phyloP scores from a whole-genome alignment of 208 protist species.

The Leishmania mexicana region DNA sequence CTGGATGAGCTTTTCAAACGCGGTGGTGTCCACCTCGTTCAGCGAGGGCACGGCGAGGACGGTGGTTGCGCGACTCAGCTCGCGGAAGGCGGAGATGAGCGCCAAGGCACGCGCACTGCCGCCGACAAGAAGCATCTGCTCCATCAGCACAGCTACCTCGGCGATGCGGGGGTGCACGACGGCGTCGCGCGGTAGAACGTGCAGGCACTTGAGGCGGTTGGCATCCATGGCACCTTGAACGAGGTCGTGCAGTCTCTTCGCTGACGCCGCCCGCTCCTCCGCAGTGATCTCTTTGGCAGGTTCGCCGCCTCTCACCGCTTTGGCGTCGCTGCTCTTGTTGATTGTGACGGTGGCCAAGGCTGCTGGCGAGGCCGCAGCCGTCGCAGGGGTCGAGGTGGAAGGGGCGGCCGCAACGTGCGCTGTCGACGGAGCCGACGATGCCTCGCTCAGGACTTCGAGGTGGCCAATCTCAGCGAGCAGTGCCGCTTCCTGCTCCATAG shows the following conservation, averaged over 20 bases:
- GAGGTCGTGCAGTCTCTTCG: slow-evolving; percentile 22
- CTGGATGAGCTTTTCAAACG: slow-evolving; percentile 67
- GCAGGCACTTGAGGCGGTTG: slow-evolving; percentile 22
- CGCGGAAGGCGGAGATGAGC: slow-evolving; percentile 63
- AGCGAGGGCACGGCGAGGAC: slow-evolving; percentile 48
- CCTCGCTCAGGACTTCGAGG: slow-evolving; percentile 13
- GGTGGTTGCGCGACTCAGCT: slow-evolving; percentile 57
- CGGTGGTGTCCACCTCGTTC: slow-evolving; percentile 44
- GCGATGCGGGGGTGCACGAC: slow-evolving; percentile 76
- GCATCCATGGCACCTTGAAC: slow-evolving; percentile 34
- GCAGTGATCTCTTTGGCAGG: slow-evolving; percentile 22
- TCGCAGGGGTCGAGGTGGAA: slow-evolving; percentile 7
- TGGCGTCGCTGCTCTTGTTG: not conserved
- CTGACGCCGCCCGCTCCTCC: slow-evolving; percentile 34
- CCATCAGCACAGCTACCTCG: slow-evolving; percentile 73
- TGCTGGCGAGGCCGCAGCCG: slow-evolving; percentile 10
- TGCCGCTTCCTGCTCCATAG: slow-evolving; percentile 33
- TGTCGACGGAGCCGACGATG: not conserved
- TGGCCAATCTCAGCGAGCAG: slow-evolving; percentile 26
- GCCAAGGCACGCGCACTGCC: slow-evolving; percentile 77
- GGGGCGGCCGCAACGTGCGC: not conserved
- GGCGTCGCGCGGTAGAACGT: slow-evolving; percentile 21
- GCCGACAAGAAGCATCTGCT: slow-evolving; percentile 74
- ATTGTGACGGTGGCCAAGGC: not conserved
- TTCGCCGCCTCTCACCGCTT: not conserved